Percentiles rank a stretch among this genome's conserved stretches.
These are phyloP conservation scores for Epicoccum sorghinum DNA, from an alignment of 2,329 filamentous ascomycete genomes.

Conservation along the genomic window DNA sequence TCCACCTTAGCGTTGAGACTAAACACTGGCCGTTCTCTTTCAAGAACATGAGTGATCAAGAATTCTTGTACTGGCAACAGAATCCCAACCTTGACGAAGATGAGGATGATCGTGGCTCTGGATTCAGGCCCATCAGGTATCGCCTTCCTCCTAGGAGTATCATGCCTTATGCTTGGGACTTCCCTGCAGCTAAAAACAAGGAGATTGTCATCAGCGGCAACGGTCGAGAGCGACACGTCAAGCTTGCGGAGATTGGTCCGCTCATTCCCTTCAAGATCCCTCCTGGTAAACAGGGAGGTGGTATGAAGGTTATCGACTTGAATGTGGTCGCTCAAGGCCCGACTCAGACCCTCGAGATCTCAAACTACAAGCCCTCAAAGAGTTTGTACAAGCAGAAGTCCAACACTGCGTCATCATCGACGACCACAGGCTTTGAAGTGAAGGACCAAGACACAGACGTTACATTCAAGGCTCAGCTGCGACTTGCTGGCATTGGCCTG, in stretches of 20 bases:
- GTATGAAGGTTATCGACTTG: constrained; percentile 91
- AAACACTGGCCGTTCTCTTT: constrained; percentile 99
- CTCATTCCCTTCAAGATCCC: constrained; percentile 91
- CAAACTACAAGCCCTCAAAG: constrained; percentile 90
- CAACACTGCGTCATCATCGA: constrained; percentile 61
- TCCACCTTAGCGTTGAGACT: constrained; percentile 86
- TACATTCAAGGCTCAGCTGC: constrained; percentile 87
- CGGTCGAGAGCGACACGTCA: constrained; percentile 86
- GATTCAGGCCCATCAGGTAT: constrained; percentile 92
- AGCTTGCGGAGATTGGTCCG: constrained; percentile 94
- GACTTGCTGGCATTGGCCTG: constrained; percentile 86
- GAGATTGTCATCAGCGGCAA: constrained; percentile 84
- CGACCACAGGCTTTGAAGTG: constrained; percentile 82
- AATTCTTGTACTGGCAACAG: constrained; percentile 95
- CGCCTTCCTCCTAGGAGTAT: constrained; percentile 91
- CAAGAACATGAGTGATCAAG: constrained; percentile 95
- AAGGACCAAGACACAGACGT: constrained; percentile 88
- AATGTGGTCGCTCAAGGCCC: constrained; percentile 95
- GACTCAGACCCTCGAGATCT: constrained; percentile 90
- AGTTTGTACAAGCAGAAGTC: constrained; percentile 82
- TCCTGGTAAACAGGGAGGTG: constrained; percentile 63
- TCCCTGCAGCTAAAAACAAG: constrained; percentile 94
- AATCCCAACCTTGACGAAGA: constrained; percentile 93
- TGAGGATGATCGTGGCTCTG: constrained; percentile 78
- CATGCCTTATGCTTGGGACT: constrained; percentile 99